phyloP scores from a whole-genome alignment of 495 filamentous ascomycete genomes.

The Aspergillus heteromorphus region DNA sequence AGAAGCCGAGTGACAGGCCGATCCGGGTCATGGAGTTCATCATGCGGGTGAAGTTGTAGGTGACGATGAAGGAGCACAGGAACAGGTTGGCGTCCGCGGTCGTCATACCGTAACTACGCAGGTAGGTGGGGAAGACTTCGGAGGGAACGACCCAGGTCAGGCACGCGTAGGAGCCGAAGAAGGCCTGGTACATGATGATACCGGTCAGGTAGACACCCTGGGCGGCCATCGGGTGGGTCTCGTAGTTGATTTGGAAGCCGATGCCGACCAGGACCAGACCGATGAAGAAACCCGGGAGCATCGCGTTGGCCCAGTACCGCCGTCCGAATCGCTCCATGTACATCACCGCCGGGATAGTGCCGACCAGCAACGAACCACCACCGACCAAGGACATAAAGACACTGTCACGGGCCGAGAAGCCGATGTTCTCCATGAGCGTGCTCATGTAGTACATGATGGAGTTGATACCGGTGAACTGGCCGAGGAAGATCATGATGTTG shows the following conservation, averaged over 20 bases:
- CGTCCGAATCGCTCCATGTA: slow-evolving; percentile 58
- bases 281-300: slow-evolving; percentile 58
- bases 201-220: slow-evolving; percentile 52
- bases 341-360: slow-evolving; percentile 53
- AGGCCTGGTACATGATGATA: slow-evolving; percentile 55
- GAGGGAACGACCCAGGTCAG: slow-evolving; percentile 58
- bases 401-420: slow-evolving; percentile 45
- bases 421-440: slow-evolving; percentile 50
- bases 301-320: slow-evolving; percentile 56
- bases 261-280: slow-evolving; percentile 53
- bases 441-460: slow-evolving; percentile 62
- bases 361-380: slow-evolving; percentile 51
- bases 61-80: slow-evolving; percentile 57
- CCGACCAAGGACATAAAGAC: slow-evolving; percentile 61
- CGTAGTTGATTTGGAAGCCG: slow-evolving; percentile 42
- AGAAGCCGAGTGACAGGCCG: slow-evolving; percentile 54
- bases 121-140: slow-evolving; percentile 57
- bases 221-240: slow-evolving; percentile 32
- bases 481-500: slow-evolving; percentile 58
- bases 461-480: slow-evolving; percentile 58
- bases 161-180: slow-evolving; percentile 60
- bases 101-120: slow-evolving; percentile 57
- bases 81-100: slow-evolving; percentile 51
- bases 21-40: slow-evolving; percentile 51
- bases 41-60: slow-evolving; percentile 59